Conservation (phyloP, 352 stramenopile species). For the Globisporangium uncinulatum region DNA sequence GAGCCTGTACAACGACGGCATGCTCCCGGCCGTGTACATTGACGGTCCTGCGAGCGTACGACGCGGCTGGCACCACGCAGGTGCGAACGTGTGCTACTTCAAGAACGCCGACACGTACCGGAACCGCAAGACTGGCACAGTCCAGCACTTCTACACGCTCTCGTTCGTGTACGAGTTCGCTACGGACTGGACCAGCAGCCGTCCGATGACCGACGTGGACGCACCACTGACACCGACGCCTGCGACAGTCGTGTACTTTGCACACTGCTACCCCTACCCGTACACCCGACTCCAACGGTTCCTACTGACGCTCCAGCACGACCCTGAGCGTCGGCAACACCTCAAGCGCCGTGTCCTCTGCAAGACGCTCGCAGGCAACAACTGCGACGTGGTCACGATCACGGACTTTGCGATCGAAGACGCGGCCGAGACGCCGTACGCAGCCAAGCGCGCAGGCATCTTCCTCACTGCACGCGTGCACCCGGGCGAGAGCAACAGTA, state of each 20-base stretch:
- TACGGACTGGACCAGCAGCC: neutral
- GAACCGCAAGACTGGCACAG: constrained; percentile 37
- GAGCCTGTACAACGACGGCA: constrained; percentile 85
- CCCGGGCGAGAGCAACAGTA: constrained; percentile 86
- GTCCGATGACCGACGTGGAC: neutral
- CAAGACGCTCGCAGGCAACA: constrained; percentile 80
- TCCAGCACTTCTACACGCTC: constrained; percentile 61
- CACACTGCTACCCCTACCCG: constrained; percentile 84
- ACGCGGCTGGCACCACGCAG: constrained; percentile 66
- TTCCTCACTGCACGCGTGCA: constrained; percentile 85
- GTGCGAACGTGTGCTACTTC: constrained; percentile 81
- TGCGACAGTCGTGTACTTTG: constrained; percentile 54
- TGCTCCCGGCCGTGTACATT: constrained; percentile 75
- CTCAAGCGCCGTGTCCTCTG: constrained; percentile 65
- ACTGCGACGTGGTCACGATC: constrained; percentile 86
- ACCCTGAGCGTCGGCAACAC: constrained; percentile 36
- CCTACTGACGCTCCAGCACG: constrained; percentile 46
- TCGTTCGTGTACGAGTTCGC: constrained; percentile 74
- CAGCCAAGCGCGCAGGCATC: constrained; percentile 40
- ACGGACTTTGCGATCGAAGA: constrained; percentile 69
- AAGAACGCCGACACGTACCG: constrained; percentile 68
- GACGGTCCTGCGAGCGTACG: constrained; percentile 12
- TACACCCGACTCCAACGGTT: constrained; percentile 67
- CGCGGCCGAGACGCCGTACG: constrained; percentile 17
- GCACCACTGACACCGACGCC: neutral